Base-by-base conservation (phyloP, 495 filamentous ascomycete genomes). In the Astrocystis sublimbata region DNA sequence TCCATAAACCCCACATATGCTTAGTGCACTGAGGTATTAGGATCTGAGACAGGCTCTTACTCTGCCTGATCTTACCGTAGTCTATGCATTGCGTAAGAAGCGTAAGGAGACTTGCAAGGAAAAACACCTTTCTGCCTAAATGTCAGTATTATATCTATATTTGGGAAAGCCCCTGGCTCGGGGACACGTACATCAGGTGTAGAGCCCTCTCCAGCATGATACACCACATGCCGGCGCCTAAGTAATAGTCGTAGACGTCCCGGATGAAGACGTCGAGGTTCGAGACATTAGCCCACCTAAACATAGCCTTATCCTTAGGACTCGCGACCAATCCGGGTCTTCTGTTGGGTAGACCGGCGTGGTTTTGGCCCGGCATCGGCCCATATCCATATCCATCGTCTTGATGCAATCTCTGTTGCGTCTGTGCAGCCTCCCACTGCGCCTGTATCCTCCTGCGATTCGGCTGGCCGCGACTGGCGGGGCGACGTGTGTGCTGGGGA, bases 221-320 rank as follows among this genome's bases (percentile, higher is more conserved):
- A 58, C 91, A 96, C 88, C 90, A 96, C 23, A 97, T 88, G 6
- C 94, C 94, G 64, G 89, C 85, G 0, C 90, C 90, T 21, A 86
- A 74, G 72, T 89, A 98, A 70, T 98, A 98, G 42, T 87, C 81
- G 72, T 98, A 98, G 24, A 97, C 93, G 57, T 96, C 89, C 63
- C 84, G 81, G 46, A 98, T 82, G 72, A 97, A 98, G 61, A 87
- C 89, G 72, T 98, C 94, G 60, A 98, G 77, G 69, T 98, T 94
- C 45, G 87, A 85, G 31, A 96, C 91, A 69, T 97, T 97, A 59
- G 90, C 90, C 92, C 94, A 98, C 70, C 88, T 88, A 89, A 93
- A 98, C 83, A 96, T 88, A 3, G 94, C 93, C 73, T 87, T 91
- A 67, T 92, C 87, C 75, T 88, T 90, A 12, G 89, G 88, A 68